Base-by-base conservation (phyloP, 73 alveolate genomes). In the Stentor roeselii region DNA sequence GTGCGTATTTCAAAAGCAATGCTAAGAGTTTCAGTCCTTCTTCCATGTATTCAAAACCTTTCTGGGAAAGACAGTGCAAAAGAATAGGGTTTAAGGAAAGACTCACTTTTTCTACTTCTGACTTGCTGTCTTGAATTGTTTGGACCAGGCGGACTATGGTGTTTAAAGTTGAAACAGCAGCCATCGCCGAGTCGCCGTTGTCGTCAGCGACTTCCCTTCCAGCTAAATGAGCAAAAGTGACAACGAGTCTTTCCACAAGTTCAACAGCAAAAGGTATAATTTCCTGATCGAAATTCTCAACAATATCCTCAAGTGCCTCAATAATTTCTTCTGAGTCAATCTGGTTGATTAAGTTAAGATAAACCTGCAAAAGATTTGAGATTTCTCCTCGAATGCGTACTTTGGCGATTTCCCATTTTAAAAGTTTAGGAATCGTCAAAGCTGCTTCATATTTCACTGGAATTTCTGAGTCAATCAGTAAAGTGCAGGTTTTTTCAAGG, bases 401-500 rank as follows among this genome's bases (percentile, higher is more conserved):
- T 41, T 85, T 67, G 59, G 94, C 90, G 42, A 74, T 90, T 67
- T 90, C 86, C 59, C 91, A 84, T 35, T 74, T 35, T 27, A 93
- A 42, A 4, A 94, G 84, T 78, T 86, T 87, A 60, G 88, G 87
- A 39, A 94, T 75, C 6, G 94, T 76, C 30, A 86, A 82, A 1
- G 97, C 98, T 15, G 97, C 97, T 38, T 87, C 76, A 14, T 90
- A 88, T 84, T 91, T 90, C 3, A 94, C 97, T 76, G 98, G 98
- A 42, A 94, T 89, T 3, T 90, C 92, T 39, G 86, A 60, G 42
- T 88, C 93, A 31, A 83, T n/a, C 82, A 88, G 41, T 39, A 88
- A 83, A n/a, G 15, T 36, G 31, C 88, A 83, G 11, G 84, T 88
- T 84, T 88, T 88, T 85, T 84, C 39, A 50, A 88, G 87, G 38